Evolutionary conservation across 441 rosid genomes (phyloP), one percentile per base, ranked within the genome.

Genomic region (Manihot esculenta): DNA sequence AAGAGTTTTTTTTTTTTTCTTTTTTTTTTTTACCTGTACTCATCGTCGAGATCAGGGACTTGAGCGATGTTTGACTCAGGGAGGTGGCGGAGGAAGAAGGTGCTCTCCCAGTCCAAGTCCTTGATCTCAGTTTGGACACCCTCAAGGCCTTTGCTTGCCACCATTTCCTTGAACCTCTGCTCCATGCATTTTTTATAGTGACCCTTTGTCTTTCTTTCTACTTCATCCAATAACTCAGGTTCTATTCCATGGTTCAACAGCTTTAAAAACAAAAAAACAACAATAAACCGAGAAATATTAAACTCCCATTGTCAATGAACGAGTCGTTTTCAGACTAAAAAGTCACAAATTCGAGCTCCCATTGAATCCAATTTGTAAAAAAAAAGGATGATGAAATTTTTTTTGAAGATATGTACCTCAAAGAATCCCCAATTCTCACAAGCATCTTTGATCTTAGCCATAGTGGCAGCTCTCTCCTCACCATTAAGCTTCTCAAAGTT

Each of bases 371-470:
- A n/a, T n/a, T n/a, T n/a, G n/a, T n/a, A n/a, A n/a, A n/a, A n/a
- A n/a, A n/a, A n/a, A n/a, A n/a, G n/a, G n/a, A n/a, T n/a, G n/a
- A n/a, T n/a, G n/a, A n/a, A n/a, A n/a, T n/a, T n/a, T n/a, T n/a
- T n/a, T n/a, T n/a, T n/a, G n/a, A n/a, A n/a, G n/a, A n/a, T n/a
- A n/a, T n/a, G 3, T 78, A 92, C 97, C 97, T 92, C 96, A 77
- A 92, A 89, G 92, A 92, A 92, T 38, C 92, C 97, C 97, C 97
- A 92, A 59, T 88, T 92, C 80, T 87, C 92, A 69, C 97, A 89
- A 71, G 97, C 97, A 75, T 92, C 89, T 24, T 82, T 76, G 87
- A 94, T 91, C 77, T 83, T 79, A 60, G 78, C 84, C 96, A 89
- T 83, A 61, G 82, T 81, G 51, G 79, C 69, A 24, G 72, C 76